These are phyloP conservation scores for Quercus glauca DNA, from an alignment of 306 rosid species.

Conservation along the genomic window DNA sequence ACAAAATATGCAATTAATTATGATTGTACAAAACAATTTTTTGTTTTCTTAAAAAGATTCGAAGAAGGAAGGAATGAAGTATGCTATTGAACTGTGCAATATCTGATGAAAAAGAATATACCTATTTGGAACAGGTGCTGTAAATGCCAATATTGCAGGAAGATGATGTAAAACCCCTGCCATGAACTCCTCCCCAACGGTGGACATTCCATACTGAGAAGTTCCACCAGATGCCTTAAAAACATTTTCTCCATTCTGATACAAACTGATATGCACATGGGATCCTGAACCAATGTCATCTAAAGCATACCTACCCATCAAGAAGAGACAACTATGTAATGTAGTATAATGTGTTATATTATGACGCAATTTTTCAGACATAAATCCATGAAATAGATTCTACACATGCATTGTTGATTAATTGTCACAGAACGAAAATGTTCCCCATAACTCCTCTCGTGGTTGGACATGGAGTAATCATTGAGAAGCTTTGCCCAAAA, in stretches of 20 bases:
- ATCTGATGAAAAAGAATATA: slow-evolving; percentile 21
- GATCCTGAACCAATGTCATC: slow-evolving; percentile 92
- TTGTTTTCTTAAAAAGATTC: too few species aligned
- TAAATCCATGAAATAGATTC: neutral
- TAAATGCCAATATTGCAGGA: slow-evolving; percentile 71
- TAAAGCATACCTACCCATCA: slow-evolving; percentile 51
- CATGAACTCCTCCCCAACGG: slow-evolving; percentile 75
- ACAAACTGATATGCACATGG: slow-evolving; percentile 87
- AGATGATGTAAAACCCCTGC: slow-evolving; percentile 86
- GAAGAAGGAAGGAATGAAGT: too few species aligned
- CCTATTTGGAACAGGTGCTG: slow-evolving; percentile 90
- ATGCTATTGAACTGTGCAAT: too few species aligned
- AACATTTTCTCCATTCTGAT: slow-evolving; percentile 71
- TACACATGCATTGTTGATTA: neutral
- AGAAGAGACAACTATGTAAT: slow-evolving; percentile 26
- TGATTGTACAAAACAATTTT: too few species aligned
- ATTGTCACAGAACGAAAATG: neutral
- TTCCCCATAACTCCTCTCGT: neutral
- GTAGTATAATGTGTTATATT: neutral
- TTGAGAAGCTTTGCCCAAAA: neutral
- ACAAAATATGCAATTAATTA: too few species aligned
- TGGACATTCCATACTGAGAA: slow-evolving; percentile 72
- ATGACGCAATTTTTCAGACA: neutral
- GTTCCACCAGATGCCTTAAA: slow-evolving; percentile 63
- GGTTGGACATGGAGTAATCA: neutral